Evolutionary conservation across 768 basidiomycete species (phyloP), one percentile per base, ranked within the genome.

Genomic region (Agaricus blazei): DNA sequence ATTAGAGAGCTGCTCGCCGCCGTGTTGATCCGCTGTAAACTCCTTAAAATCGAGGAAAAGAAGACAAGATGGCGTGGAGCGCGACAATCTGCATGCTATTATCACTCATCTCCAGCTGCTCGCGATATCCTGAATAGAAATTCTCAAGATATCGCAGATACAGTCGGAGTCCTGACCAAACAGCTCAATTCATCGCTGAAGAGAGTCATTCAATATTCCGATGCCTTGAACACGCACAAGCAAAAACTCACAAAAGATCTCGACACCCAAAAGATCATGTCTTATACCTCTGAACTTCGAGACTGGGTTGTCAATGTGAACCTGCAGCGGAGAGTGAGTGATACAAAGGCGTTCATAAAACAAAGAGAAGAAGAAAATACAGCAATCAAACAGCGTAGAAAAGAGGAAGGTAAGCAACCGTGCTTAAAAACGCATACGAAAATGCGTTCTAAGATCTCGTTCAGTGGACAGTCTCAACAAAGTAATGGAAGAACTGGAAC

Each of bases 261-360:
- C 23, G 56, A 62, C 37, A 23, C 19, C 24, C 26, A 58, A 42
- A 62, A 62, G 50, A 19, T 62, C 23, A 28, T 55, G 36, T 19
- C 29, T n/a, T 62, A 62, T 37, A 59, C 58, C 12, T 28, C 34
- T 37, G 53, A 59, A 29, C 56, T 62, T 34, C 54, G 48, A 26
- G 37, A 34, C 8, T 62, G 60, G 60, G 38, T 62, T 9, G 44
- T 34, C 27, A 53, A 52, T 40, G 26, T 59, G 28, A 51, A 62
- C 3, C 19, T 62, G n/a, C 49, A 48, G 14, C 43, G 28, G 28
- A 43, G 60, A 26, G 5, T 56, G 3, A 28, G 55, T 27, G 6
- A 24, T 11, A 31, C 52, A 19, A 36, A 50, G 38, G 51, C 24
- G 9, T 7, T 34, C 14, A 27, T 26, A 24, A 24, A 49, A 9